Evolutionary conservation across 306 rosid species (phyloP), one percentile per base, ranked within the genome.

Genomic region (Vigna radiata): DNA sequence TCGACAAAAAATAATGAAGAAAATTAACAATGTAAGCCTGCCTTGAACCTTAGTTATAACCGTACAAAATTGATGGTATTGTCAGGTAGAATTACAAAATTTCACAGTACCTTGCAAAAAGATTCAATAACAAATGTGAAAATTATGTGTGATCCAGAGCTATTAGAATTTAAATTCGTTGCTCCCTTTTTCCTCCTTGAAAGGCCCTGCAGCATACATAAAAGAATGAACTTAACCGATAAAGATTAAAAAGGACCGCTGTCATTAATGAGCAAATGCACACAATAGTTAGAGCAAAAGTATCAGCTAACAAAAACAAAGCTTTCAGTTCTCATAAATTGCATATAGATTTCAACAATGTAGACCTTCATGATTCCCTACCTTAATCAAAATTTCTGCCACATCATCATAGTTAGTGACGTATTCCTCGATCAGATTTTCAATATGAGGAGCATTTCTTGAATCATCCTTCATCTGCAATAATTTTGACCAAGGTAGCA

Each of bases 361-460:
- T 62, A 55, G 36, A 58, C 65, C 55, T 36, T 59, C 54, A 60
- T 47, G 78, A 8, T 36, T 16, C 49, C 70, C 64, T 73, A 95
- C 99, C 99, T 96, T 96, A 31, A 96, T 89, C 81, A 96, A 85
- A 82, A 92, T 87, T 80, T 87, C 91, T 46, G 83, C 89, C 79
- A 92, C 88, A 65, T 96, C 99, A 74, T 92, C 96, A 56, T 91
- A 89, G 87, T 89, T 73, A 41, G 91, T 86, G 79, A 96, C 90
- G n/a, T 88, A 91, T 82, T 96, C 97, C 89, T 96, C 99, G 7
- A 93, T 88, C 88, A 95, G 85, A 69, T 90, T 95, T 82, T 92
- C 99, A 72, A 95, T 83, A 79, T 82, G 81, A 70, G 85, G 48
- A 27, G 90, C 89, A 81, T 84, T 92, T 75, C 86, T 83, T 4